These are phyloP conservation scores for Tuber magnatum DNA, from an alignment of 495 filamentous ascomycete genomes.

Conservation along the genomic window DNA sequence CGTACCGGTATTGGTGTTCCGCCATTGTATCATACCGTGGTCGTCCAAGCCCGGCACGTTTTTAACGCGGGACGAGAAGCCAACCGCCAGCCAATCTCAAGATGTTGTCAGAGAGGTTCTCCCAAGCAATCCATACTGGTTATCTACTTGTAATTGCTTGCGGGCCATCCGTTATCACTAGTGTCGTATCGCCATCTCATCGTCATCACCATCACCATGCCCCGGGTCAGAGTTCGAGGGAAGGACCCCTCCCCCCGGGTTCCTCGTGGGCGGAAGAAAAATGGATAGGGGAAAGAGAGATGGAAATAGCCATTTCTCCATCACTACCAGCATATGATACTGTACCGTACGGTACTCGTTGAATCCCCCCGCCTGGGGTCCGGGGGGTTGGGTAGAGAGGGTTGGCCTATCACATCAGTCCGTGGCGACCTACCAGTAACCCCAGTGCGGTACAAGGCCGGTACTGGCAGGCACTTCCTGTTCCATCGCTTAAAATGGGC, in stretches of 20 bases:
- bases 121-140: neutral
- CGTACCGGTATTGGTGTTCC: no score
- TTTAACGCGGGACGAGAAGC: neutral
- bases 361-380: neutral
- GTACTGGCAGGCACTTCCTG: no score
- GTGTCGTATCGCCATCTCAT: neutral
- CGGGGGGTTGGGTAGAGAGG: neutral
- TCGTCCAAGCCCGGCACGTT: no score
- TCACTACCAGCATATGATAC: no score
- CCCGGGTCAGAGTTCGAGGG: neutral
- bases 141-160: neutral
- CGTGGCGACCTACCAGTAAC: neutral
- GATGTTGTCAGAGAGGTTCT: neutral
- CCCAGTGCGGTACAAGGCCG: no score
- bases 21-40: no score
- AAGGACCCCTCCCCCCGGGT: neutral
- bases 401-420: neutral
- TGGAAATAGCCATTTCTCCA: neutral
- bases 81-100: neutral
- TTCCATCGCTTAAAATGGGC: neutral
- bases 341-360: no score
- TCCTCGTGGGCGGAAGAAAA: neutral
- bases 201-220: neutral
- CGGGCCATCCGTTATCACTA: neutral
- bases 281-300: neutral